Evolutionary conservation across 352 stramenopile species (phyloP), one percentile per base, ranked within the genome.

Genomic region (Phytopythium sindhum): DNA sequence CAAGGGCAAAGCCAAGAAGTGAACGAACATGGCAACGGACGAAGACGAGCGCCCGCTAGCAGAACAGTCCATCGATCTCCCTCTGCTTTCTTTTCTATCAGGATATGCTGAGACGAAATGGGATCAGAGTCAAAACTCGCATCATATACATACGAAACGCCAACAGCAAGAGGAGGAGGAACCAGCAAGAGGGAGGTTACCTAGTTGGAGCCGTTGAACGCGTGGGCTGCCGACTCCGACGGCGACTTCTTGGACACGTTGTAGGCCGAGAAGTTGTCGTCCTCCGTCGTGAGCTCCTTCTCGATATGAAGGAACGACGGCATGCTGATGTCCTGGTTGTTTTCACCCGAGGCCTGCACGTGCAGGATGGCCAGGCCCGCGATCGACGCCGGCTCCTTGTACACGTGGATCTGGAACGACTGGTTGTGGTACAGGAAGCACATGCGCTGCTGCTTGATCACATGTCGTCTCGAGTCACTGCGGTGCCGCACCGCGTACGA

Each of bases 361-460:
- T 95, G 86, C 53, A 92, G 67, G 51, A 95, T 83, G 55, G 78
- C 72, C 12, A 91, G 80, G 0, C 77, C 79, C 2, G 76, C 81
- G 64, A 95, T 72, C 8, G 76, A 64, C 7, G 67, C 66, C 28
- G 86, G 86, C 59, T 93, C 86, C 65, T 95, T 95, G 75, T 95
- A 95, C 31, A 91, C 72, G 67, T 95, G 86, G 47, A 95, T 87
- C 68, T 95, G 84, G 69, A 93, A 91, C 44, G 86, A 95, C 68
- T 93, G 86, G 68, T 93, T 93, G 66, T 90, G 72, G 72, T 92
- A 91, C 53, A 95, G 55, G 41, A 95, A 95, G 66, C 86, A 95
- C 67, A 93, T 91, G 50, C 86, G 86, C 66, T 92, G 84, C 73
- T 95, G 86, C 75, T 95, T 95, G 71, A 95, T 93, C 65, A 92